Base-by-base conservation (phyloP, 73 alveolate genomes). In the Diophrys appendiculata region DNA sequence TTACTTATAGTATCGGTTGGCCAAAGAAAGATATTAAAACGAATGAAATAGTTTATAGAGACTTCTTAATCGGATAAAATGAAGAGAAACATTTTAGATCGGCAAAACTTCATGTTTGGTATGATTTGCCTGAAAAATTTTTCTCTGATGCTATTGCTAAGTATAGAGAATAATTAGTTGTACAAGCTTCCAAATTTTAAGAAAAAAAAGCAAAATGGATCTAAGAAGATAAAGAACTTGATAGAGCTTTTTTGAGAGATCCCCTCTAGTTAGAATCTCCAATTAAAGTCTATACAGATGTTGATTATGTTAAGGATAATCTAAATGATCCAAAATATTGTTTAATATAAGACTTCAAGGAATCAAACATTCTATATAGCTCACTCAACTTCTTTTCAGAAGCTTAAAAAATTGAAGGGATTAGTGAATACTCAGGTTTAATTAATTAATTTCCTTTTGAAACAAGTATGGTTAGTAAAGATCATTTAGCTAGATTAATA, bases 391-490 rank as follows among this genome's bases (percentile, higher is more conserved):
- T 25, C 75, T 67, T 25, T 28, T 11, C 60, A 11, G 60, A 43
- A 18, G 60, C 60, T 11, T 18, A 43, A 43, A 43, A 43, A 18
- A 43, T 43, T 11, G 60, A 43, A 43, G 60, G 60, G 18, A 11
- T 43, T 11, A 43, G 18, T 11, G 60, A 43, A 43, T 5, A 11
- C 5, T 11, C 5, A 11, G 60, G n/a, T 11, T 43, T 5, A 18
- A 43, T 94, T 74, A 97, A 97, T 78, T 92, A 95, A 81, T 95
- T 89, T 87, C 97, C 97, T 11, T 88, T 83, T 78, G 99, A 97
- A 73, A 89, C 92, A n/a, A 89, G 90, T 28, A 65, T 95, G 30
- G 95, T 95, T 0, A 81, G 88, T 90, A 97, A 96, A 76, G 86
- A 93, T 76, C 85, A 88, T 64, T 83, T 97, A 54, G 97, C 98